A percentile compares a stretch with the other conserved stretches of the same genome.
phyloP scores from a whole-genome alignment of 129 eudicot genomes.

The Chrysanthemum makinoi region DNA sequence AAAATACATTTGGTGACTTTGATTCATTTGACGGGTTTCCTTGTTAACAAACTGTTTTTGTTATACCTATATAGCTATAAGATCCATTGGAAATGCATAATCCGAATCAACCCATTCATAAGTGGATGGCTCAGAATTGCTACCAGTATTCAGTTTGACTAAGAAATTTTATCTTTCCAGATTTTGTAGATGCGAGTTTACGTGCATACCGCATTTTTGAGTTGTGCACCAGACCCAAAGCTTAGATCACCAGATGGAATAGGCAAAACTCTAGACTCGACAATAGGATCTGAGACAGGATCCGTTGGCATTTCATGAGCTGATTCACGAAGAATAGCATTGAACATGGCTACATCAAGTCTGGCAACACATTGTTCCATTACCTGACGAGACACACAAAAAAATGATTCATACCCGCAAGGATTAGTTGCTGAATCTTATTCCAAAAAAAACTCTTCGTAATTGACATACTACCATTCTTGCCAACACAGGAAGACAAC shows the following conservation, averaged over 20 bases:
- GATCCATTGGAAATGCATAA: neutral
- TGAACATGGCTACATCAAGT: slow-evolving; percentile 97
- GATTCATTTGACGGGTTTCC: neutral
- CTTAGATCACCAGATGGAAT: slow-evolving; percentile 95
- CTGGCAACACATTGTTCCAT: slow-evolving; percentile 96
- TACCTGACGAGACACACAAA: slow-evolving; percentile 41
- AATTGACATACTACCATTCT: slow-evolving; percentile 59
- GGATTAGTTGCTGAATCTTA: neutral
- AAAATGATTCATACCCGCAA: neutral
- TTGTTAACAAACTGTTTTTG: neutral
- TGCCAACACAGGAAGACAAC: slow-evolving; percentile 90
- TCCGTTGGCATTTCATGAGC: slow-evolving; percentile 92
- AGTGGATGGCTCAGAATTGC: neutral
- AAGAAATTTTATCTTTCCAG: neutral
- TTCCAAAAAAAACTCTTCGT: neutral
- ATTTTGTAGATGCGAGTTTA: neutral
- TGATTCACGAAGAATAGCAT: slow-evolving; percentile 96
- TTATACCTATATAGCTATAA: neutral
- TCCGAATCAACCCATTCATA: neutral
- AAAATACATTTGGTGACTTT: neutral
- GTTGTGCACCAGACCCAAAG: slow-evolving; percentile 97
- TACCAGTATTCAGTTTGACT: neutral
- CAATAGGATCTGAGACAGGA: slow-evolving; percentile 96
- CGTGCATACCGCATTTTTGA: slow-evolving; percentile 78
- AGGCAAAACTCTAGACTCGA: slow-evolving; percentile 87